Conservation (phyloP, 2,329 filamentous ascomycete species). For the Xylaria sp. region DNA sequence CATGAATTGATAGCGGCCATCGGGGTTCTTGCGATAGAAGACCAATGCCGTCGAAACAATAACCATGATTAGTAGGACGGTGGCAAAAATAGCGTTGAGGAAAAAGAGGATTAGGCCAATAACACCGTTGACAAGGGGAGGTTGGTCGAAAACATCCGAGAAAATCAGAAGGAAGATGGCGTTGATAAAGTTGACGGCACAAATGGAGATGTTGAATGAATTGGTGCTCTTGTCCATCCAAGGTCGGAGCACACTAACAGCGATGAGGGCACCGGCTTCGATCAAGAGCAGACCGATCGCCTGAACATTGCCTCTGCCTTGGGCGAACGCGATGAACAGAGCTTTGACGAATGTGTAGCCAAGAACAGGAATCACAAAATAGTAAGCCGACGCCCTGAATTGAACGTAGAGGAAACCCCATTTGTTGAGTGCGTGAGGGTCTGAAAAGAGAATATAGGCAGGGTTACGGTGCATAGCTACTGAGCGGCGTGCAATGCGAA, state of each 20-base stretch:
- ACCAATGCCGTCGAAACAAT: slow-evolving; percentile 69
- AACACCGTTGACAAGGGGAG: slow-evolving; percentile 77
- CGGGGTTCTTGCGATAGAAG: slow-evolving; percentile 82
- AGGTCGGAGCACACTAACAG: slow-evolving; percentile 75
- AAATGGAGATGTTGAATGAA: slow-evolving; percentile 85
- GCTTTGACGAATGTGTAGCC: slow-evolving; percentile 77
- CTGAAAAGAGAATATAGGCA: slow-evolving; percentile 88
- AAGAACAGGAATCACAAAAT: slow-evolving; percentile 79
- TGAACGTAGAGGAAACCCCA: slow-evolving; percentile 93
- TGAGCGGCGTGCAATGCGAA: slow-evolving; percentile 79
- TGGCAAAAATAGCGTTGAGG: slow-evolving; percentile 76
- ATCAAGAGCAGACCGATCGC: slow-evolving; percentile 78
- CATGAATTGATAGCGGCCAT: slow-evolving; percentile 88
- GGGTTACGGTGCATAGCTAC: slow-evolving; percentile 88
- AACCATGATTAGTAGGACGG: slow-evolving; percentile 78
- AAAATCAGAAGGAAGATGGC: slow-evolving; percentile 81
- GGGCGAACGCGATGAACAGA: slow-evolving; percentile 80
- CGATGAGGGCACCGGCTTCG: slow-evolving; percentile 74
- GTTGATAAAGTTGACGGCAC: slow-evolving; percentile 81
- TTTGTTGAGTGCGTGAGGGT: slow-evolving; percentile 83
- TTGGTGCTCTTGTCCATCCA: slow-evolving; percentile 98
- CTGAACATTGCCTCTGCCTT: slow-evolving; percentile 69
- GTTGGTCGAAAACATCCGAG: slow-evolving; percentile 80
- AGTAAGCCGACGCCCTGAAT: slow-evolving; percentile 87
- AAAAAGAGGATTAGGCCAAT: slow-evolving; percentile 86